Evolutionary conservation across 1,284 basidiomycete species (phyloP), one percentile per base, ranked within the genome.

Genomic region (Ganoderma resinaceum): DNA sequence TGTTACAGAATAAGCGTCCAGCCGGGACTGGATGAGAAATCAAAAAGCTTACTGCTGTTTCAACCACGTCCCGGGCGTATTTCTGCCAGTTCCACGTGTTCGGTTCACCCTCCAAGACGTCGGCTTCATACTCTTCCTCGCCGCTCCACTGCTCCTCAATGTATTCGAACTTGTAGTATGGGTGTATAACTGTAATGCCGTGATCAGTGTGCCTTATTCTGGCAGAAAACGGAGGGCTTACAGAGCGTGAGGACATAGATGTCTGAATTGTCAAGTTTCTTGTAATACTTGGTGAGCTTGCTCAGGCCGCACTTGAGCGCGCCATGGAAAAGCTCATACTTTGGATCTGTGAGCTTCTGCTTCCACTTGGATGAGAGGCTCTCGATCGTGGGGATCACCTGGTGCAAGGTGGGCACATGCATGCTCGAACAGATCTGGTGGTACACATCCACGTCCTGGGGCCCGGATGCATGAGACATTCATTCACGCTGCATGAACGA

Each of bases 211-310:
- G n/a, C n/a, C n/a, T n/a, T n/a, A n/a, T n/a, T n/a, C n/a, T n/a
- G n/a, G n/a, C n/a, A n/a, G n/a, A n/a, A n/a, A n/a, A n/a, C n/a
- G n/a, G n/a, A n/a, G 35, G 9, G 9, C 35, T 35, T 9, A 35
- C 35, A 35, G 5, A 35, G 9, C 35, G 68, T 42, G 6, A 77
- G 65, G n/a, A 76, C 63, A 66, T 72, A 79, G 0, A 67, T 66
- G 3, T 67, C 65, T 26, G 75, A 73, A 43, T 75, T 53, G 49
- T 78, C 76, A 37, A 79, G 69, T 38, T 69, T 67, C 8, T 26
- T 46, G 67, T 78, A 78, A 61, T 78, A 78, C 62, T 78, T 78
- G 20, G 33, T 35, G 0, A 78, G 55, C 66, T 77, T 78, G 14
- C 38, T 58, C 14, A 78, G 68, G 0, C 71, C 76, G 31, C 53